phyloP scores from a whole-genome alignment of 768 basidiomycete species.

The Termitomyces sp. region DNA sequence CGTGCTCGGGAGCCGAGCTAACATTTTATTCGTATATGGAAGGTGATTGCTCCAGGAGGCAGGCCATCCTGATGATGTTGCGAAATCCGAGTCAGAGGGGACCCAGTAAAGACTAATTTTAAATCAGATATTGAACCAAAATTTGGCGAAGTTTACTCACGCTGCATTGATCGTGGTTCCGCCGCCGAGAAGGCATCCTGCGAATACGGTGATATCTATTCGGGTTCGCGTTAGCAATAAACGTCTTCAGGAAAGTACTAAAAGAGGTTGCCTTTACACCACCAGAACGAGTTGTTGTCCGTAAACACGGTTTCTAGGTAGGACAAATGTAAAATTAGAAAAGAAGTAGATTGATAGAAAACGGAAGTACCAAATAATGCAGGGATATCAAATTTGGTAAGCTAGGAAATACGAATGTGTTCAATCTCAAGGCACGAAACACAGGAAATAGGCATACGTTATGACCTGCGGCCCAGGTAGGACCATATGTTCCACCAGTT shows the following conservation, averaged over 20 bases:
- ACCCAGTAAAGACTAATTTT: constrained; percentile 44
- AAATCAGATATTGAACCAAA: not conserved
- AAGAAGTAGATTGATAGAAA: not conserved
- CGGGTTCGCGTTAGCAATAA: not conserved
- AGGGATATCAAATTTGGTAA: constrained; percentile 63
- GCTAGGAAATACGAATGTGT: constrained; percentile 22
- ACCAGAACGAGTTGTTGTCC: constrained; percentile 52
- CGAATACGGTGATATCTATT: constrained; percentile 52
- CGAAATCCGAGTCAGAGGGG: constrained; percentile 48
- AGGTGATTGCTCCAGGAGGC: constrained; percentile 45
- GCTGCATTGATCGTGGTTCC: constrained; percentile 62
- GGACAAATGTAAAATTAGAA: not conserved
- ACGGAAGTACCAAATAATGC: constrained; percentile 42
- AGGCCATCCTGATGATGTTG: constrained; percentile 47
- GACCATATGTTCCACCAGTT: constrained; percentile 54
- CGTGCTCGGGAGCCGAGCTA: constrained; percentile 49
- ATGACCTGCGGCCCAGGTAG: constrained; percentile 42
- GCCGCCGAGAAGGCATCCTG: constrained; percentile 60
- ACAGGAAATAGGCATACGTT: constrained; percentile 26
- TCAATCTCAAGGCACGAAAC: not conserved
- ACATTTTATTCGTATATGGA: constrained; percentile 44
- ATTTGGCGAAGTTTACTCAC: constrained; percentile 25
- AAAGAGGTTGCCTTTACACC: constrained; percentile 48
- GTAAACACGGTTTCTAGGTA: constrained; percentile 55
- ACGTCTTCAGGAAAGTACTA: not conserved